Conservation (phyloP, 768 basidiomycete species). For the Boletus sp. region DNA sequence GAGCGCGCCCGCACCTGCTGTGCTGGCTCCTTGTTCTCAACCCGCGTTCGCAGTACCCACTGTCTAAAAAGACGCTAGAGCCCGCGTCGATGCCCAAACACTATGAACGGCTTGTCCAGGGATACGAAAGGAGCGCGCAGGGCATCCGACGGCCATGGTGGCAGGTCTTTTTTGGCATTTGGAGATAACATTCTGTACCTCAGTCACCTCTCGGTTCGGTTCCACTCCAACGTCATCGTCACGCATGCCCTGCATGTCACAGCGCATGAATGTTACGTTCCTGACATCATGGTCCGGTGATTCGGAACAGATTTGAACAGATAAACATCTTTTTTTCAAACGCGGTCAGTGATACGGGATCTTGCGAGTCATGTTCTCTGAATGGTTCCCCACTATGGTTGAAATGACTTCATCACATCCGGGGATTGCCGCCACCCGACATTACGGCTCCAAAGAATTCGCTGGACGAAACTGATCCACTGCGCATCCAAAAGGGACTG, state of each 20-base stretch:
- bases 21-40: slow-evolving; percentile 1
- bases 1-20: background rate
- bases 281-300: background rate
- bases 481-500: background rate
- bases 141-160: slow-evolving; percentile 82
- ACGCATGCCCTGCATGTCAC: background rate
- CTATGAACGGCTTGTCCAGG: slow-evolving; percentile 72
- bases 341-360: background rate
- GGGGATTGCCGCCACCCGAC: background rate
- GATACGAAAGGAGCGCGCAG: slow-evolving; percentile 68
- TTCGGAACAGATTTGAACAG: slow-evolving; percentile 4
- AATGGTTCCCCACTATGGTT: too few species aligned
- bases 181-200: slow-evolving; percentile 35
- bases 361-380: too few species aligned
- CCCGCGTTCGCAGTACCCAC: slow-evolving; percentile 51
- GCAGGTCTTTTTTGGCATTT: slow-evolving; percentile 79
- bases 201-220: background rate
- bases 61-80: slow-evolving; percentile 59
- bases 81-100: slow-evolving; percentile 73
- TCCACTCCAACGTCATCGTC: background rate
- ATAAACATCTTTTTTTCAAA: background rate
- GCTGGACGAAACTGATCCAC: background rate
- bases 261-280: background rate
- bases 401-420: background rate
- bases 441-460: background rate